These are phyloP conservation scores for Magnaporthiopsis rhizophila DNA, from an alignment of 2,329 filamentous ascomycete species.

Conservation along the genomic window DNA sequence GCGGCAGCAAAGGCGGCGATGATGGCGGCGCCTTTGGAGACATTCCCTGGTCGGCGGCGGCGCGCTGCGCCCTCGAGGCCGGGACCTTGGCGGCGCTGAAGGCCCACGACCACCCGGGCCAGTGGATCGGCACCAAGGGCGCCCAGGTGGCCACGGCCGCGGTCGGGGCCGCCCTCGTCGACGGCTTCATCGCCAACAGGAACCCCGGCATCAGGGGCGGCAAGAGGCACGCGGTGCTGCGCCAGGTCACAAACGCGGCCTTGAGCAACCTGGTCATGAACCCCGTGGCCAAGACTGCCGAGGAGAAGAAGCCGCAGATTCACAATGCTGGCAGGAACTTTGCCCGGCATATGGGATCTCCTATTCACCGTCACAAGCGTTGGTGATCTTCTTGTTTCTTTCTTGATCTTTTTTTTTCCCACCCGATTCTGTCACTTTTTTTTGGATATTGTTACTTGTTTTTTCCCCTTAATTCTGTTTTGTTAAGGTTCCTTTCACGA, in stretches of 20 bases:
- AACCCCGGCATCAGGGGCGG: slow-evolving; percentile 16
- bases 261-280: slow-evolving; percentile 15
- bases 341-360: neutral
- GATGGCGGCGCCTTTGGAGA: neutral
- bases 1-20: neutral
- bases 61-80: slow-evolving; percentile 17
- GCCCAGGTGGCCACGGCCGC: slow-evolving; percentile 19
- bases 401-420: neutral
- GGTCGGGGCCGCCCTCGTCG: slow-evolving; percentile 20
- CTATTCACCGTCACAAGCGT: neutral
- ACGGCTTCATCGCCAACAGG: slow-evolving; percentile 16
- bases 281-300: slow-evolving; percentile 12
- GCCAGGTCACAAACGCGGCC: slow-evolving; percentile 18
- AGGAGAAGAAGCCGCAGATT: slow-evolving; percentile 1
- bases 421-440: neutral
- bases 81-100: slow-evolving; percentile 17
- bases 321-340: neutral
- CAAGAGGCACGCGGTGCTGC: slow-evolving; percentile 19
- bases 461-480: neutral
- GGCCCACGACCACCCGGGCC: slow-evolving; percentile 13
- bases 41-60: slow-evolving; percentile 14
- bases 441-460: neutral
- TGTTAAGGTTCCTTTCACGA: neutral
- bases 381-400: neutral
- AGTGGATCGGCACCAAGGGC: slow-evolving; percentile 18